Evolutionary conservation across 2,329 filamentous ascomycete species (phyloP).

Genomic region (Stagonosporopsis tanaceti): DNA sequence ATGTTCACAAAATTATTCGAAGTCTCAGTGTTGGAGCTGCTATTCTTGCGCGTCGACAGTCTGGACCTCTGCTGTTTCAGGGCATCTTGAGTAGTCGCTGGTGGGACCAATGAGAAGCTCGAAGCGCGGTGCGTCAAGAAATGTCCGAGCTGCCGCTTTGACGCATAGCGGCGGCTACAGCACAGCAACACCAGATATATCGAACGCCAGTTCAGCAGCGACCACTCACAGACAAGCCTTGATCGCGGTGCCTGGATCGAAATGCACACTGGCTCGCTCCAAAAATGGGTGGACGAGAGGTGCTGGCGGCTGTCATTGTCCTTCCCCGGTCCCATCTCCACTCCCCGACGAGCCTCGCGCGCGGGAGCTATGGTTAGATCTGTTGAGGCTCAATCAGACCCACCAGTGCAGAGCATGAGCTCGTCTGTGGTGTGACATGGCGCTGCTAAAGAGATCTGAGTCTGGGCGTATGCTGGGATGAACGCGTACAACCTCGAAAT

Average conservation of each 20-base stretch:
- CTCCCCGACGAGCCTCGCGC: constrained; percentile 46
- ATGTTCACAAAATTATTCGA: constrained; percentile 15
- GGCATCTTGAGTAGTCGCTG: constrained; percentile 50
- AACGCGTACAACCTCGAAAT: neutral
- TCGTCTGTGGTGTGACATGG: constrained; percentile 24
- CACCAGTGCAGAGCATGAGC: constrained; percentile 24
- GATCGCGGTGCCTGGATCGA: constrained; percentile 25
- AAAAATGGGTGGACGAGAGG: constrained; percentile 40
- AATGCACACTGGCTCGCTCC: constrained; percentile 34
- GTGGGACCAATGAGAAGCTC: constrained; percentile 42
- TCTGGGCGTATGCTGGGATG: neutral
- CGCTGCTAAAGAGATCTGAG: constrained; percentile 33
- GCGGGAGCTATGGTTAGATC: constrained; percentile 49
- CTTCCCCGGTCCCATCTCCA: constrained; percentile 46
- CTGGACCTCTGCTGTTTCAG: constrained; percentile 47
- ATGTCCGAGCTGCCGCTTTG: constrained; percentile 47
- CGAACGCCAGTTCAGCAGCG: constrained; percentile 34
- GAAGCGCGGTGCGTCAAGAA: constrained; percentile 41
- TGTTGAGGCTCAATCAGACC: constrained; percentile 49
- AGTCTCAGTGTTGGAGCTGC: constrained; percentile 15
- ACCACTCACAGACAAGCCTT: constrained; percentile 38
- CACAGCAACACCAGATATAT: constrained; percentile 31
- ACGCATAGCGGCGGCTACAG: constrained; percentile 46
- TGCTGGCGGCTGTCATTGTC: constrained; percentile 35
- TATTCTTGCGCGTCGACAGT: constrained; percentile 46